Conservation (phyloP, 1,139 yeast species). For the Blastobotrys apis region DNA sequence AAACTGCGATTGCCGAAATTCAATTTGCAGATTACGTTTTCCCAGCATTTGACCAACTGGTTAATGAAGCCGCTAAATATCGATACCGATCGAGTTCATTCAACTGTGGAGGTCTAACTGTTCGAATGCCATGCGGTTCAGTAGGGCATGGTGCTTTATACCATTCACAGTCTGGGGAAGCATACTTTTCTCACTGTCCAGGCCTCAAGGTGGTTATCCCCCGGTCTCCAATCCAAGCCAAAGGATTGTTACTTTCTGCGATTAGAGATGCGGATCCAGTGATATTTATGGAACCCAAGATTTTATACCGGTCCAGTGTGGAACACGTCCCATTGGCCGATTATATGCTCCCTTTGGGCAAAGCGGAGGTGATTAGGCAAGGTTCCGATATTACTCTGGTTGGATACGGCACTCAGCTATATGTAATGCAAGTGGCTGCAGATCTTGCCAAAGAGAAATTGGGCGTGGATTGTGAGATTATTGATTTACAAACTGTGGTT, state of each 20-base stretch:
- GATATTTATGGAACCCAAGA: conserved; percentile 38
- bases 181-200: conserved; percentile 36
- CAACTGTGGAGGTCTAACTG: conserved; percentile 35
- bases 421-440: conserved; percentile 33
- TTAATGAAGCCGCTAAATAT: conserved; percentile 38
- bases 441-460: conserved; percentile 30
- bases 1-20: conserved; percentile 38
- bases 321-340: conserved; percentile 37
- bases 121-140: conserved; percentile 38
- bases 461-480: conserved; percentile 34
- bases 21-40: conserved; percentile 39
- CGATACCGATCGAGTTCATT: conserved; percentile 33
- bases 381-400: conserved; percentile 35
- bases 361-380: conserved; percentile 32
- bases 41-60: conserved; percentile 39
- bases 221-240: conserved; percentile 37
- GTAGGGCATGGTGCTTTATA: conserved; percentile 40
- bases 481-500: conserved; percentile 35
- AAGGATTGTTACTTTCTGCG: conserved; percentile 34
- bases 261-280: conserved; percentile 35
- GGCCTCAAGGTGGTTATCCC: conserved; percentile 38
- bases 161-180: conserved; percentile 38
- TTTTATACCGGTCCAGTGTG: conserved; percentile 34
- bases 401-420: conserved; percentile 37
- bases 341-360: conserved; percentile 33